These are phyloP conservation scores for Fusarium sp. DNA, from an alignment of 2,329 filamentous ascomycete species.

Conservation along the genomic window DNA sequence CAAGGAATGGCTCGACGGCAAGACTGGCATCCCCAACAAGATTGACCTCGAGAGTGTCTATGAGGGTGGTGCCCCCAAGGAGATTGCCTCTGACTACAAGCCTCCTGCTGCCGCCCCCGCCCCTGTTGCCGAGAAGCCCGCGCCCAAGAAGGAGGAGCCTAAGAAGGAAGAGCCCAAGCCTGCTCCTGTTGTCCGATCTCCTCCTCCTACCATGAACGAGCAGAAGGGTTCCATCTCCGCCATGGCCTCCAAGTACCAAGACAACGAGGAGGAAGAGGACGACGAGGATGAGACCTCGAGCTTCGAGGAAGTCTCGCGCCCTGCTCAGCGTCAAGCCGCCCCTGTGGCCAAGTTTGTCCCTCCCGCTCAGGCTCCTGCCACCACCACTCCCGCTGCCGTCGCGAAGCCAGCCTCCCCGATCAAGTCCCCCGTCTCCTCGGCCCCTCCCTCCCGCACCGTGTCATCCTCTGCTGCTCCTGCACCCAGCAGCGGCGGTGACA, in stretches of 20 bases:
- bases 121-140: constrained; percentile 54
- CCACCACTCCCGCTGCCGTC: constrained; percentile 34
- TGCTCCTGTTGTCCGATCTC: constrained; percentile 53
- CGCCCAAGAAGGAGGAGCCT: constrained; percentile 53
- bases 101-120: constrained; percentile 61
- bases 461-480: constrained; percentile 43
- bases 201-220: constrained; percentile 79
- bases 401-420: constrained; percentile 50
- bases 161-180: constrained; percentile 69
- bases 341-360: constrained; percentile 57
- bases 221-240: constrained; percentile 89
- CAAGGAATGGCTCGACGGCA: constrained; percentile 87
- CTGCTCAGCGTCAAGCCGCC: constrained; percentile 69
- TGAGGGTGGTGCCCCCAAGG: constrained; percentile 82
- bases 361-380: constrained; percentile 43
- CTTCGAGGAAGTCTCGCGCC: constrained; percentile 88
- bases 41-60: constrained; percentile 94
- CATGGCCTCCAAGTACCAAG: constrained; percentile 88
- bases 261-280: constrained; percentile 73
- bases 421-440: constrained; percentile 47
- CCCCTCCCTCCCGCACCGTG: constrained; percentile 41
- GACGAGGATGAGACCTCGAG: constrained; percentile 77
- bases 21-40: constrained; percentile 86
- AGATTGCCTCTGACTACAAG: constrained; percentile 78
- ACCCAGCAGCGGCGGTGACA: constrained; percentile 60